Evolutionary conservation across 1,284 basidiomycete genomes (phyloP).

Genomic region (Moesziomyces parantarcticus): DNA sequence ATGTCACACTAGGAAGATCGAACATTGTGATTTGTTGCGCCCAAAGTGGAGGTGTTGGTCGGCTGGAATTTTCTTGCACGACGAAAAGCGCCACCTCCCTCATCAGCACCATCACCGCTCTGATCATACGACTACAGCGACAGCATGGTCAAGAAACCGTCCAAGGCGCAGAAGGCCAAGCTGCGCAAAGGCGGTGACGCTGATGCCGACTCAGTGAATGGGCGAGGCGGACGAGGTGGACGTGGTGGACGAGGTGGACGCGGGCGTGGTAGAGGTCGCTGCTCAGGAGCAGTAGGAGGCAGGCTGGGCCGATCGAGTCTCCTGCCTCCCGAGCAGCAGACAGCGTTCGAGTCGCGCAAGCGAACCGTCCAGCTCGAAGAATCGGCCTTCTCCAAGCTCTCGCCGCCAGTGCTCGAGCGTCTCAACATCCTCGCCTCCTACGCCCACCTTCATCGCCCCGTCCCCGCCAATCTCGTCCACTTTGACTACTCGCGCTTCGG

Average conservation of each 20-base stretch:
- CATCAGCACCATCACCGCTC: background rate
- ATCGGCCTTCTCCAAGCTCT: constrained; percentile 54
- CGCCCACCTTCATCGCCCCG: constrained; percentile 35
- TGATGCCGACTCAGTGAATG: constrained; percentile 4
- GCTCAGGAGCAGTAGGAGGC: constrained; percentile 10
- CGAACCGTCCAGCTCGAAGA: constrained; percentile 47
- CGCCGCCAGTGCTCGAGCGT: constrained; percentile 45
- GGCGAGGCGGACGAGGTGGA: constrained; percentile 13
- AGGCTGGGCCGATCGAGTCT: constrained; percentile 24
- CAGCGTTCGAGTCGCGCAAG: constrained; percentile 33
- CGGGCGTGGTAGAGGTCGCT: constrained; percentile 22
- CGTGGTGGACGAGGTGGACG: constrained; percentile 11
- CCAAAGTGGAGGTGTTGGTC: background rate
- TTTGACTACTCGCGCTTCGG: constrained; percentile 50
- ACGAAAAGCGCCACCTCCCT: background rate
- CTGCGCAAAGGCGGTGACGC: constrained; percentile 19
- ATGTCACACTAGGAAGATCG: background rate
- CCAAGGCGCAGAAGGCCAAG: constrained; percentile 48
- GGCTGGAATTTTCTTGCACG: background rate
- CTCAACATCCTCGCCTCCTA: constrained; percentile 54
- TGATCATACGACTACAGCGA: background rate
- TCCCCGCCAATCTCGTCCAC: constrained; percentile 18
- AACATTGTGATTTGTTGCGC: background rate
- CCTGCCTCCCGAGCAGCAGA: constrained; percentile 38
- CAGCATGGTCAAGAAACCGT: constrained; percentile 46